Percentiles rank a stretch among this genome's conserved stretches.
phyloP scores from a whole-genome alignment of 352 stramenopile species.

The Phytophthora melonis region DNA sequence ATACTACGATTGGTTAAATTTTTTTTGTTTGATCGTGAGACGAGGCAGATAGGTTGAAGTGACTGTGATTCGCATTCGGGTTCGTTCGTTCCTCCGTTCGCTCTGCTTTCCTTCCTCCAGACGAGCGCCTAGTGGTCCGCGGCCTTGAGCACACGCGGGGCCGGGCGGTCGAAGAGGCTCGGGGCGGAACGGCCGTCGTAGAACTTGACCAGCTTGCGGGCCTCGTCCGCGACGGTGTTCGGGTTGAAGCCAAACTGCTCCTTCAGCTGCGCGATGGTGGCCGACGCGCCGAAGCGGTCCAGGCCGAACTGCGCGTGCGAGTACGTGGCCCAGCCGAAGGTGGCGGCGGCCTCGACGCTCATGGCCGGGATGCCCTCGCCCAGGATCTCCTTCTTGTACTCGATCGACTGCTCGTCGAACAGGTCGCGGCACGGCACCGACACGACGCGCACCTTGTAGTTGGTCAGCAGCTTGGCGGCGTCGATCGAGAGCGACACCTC shows the following conservation, averaged over 20 bases:
- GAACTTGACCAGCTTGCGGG: slow-evolving; percentile 93
- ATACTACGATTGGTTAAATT: slow-evolving; percentile 26
- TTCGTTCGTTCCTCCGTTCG: too few species aligned
- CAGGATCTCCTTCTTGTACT: slow-evolving; percentile 97
- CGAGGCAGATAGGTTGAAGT: slow-evolving; percentile 25
- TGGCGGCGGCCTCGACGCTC: slow-evolving; percentile 95
- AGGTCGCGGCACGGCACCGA: slow-evolving; percentile 98
- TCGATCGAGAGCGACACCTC: slow-evolving; percentile 97
- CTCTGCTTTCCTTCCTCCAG: background rate
- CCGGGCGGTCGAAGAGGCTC: slow-evolving; percentile 80
- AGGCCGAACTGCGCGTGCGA: slow-evolving; percentile 94
- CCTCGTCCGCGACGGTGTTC: slow-evolving; percentile 94
- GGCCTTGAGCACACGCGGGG: slow-evolving; percentile 71
- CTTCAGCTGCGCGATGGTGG: slow-evolving; percentile 91
- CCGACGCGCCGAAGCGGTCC: slow-evolving; percentile 90
- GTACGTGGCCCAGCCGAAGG: slow-evolving; percentile 97
- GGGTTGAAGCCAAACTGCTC: slow-evolving; percentile 97
- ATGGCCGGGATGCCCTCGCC: slow-evolving; percentile 95
- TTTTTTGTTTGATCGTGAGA: slow-evolving; percentile 4
- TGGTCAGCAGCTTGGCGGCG: slow-evolving; percentile 91
- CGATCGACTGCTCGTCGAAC: slow-evolving; percentile 96
- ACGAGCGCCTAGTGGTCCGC: slow-evolving; percentile 57
- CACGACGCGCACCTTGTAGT: slow-evolving; percentile 93
- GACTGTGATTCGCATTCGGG: slow-evolving; percentile 1
- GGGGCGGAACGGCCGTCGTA: slow-evolving; percentile 83